Evolutionary conservation across 306 rosid species (phyloP), one percentile per base, ranked within the genome.

Genomic region (Rosa chinensis): DNA sequence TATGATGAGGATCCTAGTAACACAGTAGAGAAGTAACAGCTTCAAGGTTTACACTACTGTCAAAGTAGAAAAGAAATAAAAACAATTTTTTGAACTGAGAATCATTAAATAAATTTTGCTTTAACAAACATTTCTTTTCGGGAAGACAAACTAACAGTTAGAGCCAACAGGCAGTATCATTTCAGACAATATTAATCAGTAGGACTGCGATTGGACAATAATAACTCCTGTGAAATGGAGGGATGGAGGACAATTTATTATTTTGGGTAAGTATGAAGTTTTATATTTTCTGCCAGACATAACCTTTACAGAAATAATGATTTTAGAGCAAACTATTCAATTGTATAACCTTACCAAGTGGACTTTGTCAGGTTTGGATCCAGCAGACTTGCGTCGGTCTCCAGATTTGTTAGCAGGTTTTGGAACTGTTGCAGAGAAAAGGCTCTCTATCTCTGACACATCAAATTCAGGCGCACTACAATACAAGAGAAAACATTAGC

Each of bases 381-480:
- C 99, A 77, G 52, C 80, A 35, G 99, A 90, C 87, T 90, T 96
- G 74, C 89, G 90, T 44, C 94, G 86, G 45, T 85, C 94, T 75
- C 92, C 97, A 77, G 98, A 63, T 85, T 93, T 95, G 40, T 83
- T 91, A 50, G 92, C 86, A 86, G 98, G 88, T 85, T 96, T 96
- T 73, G 98, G 91, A 83, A 90, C 98, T 84, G 80, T 79, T 76
- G 93, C 89, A 81, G 99, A 89, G 89, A 96, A 96, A 85, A 96
- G 93, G 77, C 74, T 88, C 86, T 96, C 97, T 72, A 96, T 70
- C 93, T 96, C 99, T 35, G 98, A 89, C 76, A 93, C 91, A 78
- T 96, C 99, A 90, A 96, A 93, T 82, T 93, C 99, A 58, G 92
- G 89, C 23, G 90, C 96, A 88, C 99, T 96, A 83, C 64, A 81